phyloP scores from a whole-genome alignment of 805 yeast genomes.

The Saturnispora zaruensis region DNA sequence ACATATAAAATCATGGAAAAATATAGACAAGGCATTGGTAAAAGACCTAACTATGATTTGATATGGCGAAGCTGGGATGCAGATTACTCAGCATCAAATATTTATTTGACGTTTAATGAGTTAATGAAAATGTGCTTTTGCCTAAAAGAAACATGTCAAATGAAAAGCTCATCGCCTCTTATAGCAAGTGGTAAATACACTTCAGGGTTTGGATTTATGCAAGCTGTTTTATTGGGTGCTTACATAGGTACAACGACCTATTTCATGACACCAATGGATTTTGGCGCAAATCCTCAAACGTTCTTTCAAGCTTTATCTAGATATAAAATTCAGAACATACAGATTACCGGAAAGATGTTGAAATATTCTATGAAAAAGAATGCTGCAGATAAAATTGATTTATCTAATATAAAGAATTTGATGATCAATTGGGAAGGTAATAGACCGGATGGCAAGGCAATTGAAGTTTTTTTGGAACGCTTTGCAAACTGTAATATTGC shows the following conservation, averaged over 20 bases:
- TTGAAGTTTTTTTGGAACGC: slow-evolving; percentile 48
- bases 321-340: slow-evolving; percentile 76
- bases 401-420: slow-evolving; percentile 50
- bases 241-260: slow-evolving; percentile 83
- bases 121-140: slow-evolving; percentile 77
- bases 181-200: slow-evolving; percentile 83
- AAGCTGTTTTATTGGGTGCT: slow-evolving; percentile 75
- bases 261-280: slow-evolving; percentile 69
- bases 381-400: slow-evolving; percentile 3
- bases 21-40: slow-evolving; percentile 19
- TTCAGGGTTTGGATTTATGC: slow-evolving; percentile 79
- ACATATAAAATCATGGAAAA: slow-evolving; percentile 37
- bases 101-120: slow-evolving; percentile 48
- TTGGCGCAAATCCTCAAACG: slow-evolving; percentile 61
- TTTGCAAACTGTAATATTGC: slow-evolving; percentile 60
- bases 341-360: slow-evolving; percentile 76
- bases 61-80: slow-evolving; percentile 66
- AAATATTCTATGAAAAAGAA: slow-evolving; percentile 51
- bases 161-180: slow-evolving; percentile 61
- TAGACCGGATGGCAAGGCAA: slow-evolving; percentile 58
- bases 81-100: slow-evolving; percentile 59
- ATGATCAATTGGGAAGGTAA: slow-evolving; percentile 67
- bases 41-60: slow-evolving; percentile 31
- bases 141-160: slow-evolving; percentile 84
- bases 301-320: slow-evolving; percentile 66